Evolutionary conservation across 148 eudicot species (phyloP).

Genomic region (Cornus kousa): DNA sequence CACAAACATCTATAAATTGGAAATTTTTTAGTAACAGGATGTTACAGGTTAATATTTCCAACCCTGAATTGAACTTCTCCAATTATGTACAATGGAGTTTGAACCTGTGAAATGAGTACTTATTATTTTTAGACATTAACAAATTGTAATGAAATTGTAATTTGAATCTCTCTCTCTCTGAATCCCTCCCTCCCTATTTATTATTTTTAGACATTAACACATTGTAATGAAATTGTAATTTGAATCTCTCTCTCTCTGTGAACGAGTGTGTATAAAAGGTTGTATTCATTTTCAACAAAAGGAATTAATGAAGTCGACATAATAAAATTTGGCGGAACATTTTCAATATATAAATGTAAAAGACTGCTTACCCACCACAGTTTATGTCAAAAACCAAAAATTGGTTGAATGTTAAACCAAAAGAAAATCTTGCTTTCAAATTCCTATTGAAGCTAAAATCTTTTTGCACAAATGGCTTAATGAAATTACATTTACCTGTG

Average conservation of each 20-base stretch:
- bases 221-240: too few species aligned
- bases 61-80: background rate
- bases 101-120: too few species aligned
- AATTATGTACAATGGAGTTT: too few species aligned
- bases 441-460: background rate
- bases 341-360: background rate
- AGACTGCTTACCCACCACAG: background rate
- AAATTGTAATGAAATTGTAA: too few species aligned
- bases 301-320: background rate
- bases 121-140: too few species aligned
- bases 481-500: conserved; percentile 57
- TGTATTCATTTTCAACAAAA: background rate
- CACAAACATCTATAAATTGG: background rate
- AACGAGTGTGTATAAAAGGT: background rate
- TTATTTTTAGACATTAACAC: too few species aligned
- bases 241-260: too few species aligned
- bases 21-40: background rate
- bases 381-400: background rate
- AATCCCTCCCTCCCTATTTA: too few species aligned
- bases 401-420: background rate
- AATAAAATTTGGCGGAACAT: background rate
- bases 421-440: background rate
- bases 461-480: background rate
- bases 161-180: too few species aligned
- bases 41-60: background rate